Evolutionary conservation across 2,329 filamentous ascomycete species (phyloP), one percentile per base, ranked within the genome.

Genomic region (Ophiostoma australiae): DNA sequence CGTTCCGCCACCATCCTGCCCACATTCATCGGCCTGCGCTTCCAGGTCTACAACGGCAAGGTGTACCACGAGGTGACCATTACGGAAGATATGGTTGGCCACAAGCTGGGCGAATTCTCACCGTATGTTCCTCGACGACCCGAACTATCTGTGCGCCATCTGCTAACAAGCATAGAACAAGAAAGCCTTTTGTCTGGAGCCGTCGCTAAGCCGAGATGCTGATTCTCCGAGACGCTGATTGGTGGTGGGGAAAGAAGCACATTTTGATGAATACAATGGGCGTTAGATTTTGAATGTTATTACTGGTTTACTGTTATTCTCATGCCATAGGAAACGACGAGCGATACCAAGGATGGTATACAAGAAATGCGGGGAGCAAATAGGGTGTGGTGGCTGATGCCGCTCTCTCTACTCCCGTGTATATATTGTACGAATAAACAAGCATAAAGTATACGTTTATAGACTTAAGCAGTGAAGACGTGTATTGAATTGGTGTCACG

Each of bases 71-170:
- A 95, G 75, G 85, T 97, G 70, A 86, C 85, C 75, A 91, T 97
- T 74, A 97, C 93, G 20, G 94, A 97, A 79, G 92, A 97, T 77
- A 97, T 97, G 94, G 94, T 97, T 68, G 94, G 94, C 70, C 91
- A 95, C 81, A 97, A 97, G 82, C 85, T 97, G 75, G 94, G 94
- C 76, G 94, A 97, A 82, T 97, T 97, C 80, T 89, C 93, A 73
- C 84, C 88, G 93, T 97, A 87, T 77, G 92, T 88, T 68, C 17
- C 8, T 15, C 13, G 13, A 6, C 37, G 31, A 13, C 11, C 33
- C 6, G 15, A 17, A n/a, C 15, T 44, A 1, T 63, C 3, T 31
- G 1, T n/a, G 1, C 6, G 63, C 37, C 7, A 5, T 10, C 27
- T 5, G 17, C 71, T 72, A 52, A 73, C 58, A 20, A 15, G 44